Evolutionary conservation across 371 early-diverging fungal species (phyloP).

Genomic region (Synchytrium microbalum): DNA sequence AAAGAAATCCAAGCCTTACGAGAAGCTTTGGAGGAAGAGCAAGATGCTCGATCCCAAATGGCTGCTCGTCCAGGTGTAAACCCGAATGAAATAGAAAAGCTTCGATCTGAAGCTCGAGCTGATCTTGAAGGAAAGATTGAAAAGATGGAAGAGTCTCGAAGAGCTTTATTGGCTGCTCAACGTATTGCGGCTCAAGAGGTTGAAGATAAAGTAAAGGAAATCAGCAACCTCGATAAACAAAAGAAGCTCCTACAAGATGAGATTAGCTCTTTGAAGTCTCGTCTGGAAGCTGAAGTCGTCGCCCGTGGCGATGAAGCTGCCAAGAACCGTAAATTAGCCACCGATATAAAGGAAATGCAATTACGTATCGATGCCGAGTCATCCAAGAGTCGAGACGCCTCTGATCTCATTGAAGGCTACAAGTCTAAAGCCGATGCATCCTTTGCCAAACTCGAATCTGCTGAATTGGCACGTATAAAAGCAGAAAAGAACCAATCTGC

Average conservation of each 20-base stretch:
- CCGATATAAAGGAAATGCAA: conserved; percentile 45
- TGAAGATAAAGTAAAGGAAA: conserved; percentile 61
- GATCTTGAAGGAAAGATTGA: conserved; percentile 63
- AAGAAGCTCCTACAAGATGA: conserved; percentile 56
- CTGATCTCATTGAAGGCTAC: conserved; percentile 48
- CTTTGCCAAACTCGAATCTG: conserved; percentile 45
- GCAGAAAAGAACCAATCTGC: conserved; percentile 55
- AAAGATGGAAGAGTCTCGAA: conserved; percentile 67
- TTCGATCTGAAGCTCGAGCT: conserved; percentile 44
- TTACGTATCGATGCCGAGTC: conserved; percentile 37
- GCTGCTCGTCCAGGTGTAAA: conserved; percentile 33
- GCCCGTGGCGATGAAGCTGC: conserved; percentile 49
- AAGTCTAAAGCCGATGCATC: conserved; percentile 48
- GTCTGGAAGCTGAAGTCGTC: conserved; percentile 53
- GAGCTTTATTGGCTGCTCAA: conserved; percentile 62
- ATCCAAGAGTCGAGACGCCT: conserved; percentile 43
- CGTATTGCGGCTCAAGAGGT: conserved; percentile 65
- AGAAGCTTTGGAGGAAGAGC: conserved; percentile 53
- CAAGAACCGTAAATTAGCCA: conserved; percentile 35
- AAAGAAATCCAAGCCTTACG: conserved; percentile 55
- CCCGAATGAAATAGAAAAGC: conserved; percentile 42
- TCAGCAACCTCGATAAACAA: conserved; percentile 53
- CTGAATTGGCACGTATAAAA: conserved; percentile 51
- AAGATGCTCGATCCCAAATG: conserved; percentile 45
- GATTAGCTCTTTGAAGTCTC: conserved; percentile 51